Evolutionary conservation across 78 protist species (phyloP).

Genomic region (Dictyostelium citrinum): DNA sequence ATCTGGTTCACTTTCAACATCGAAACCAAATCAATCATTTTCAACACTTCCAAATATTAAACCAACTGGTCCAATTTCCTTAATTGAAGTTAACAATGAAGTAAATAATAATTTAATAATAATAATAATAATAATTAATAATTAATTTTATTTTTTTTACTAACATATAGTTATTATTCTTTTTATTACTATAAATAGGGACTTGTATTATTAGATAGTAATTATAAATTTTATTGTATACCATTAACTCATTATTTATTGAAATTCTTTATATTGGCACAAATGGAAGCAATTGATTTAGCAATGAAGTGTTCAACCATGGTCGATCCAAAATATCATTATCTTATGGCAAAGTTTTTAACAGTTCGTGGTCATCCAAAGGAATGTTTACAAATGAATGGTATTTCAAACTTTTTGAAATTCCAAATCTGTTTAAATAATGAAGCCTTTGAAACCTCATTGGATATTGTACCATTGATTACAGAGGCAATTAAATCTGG

Average conservation of each 20-base stretch:
- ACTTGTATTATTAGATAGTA: slow-evolving; percentile 19
- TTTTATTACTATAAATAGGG: not conserved
- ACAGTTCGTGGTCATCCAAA: slow-evolving; percentile 65
- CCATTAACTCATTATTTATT: slow-evolving; percentile 69
- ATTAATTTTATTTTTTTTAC: not conserved
- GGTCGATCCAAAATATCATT: slow-evolving; percentile 73
- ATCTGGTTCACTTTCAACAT: slow-evolving; percentile 35
- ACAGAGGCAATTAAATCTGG: slow-evolving; percentile 9
- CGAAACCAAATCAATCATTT: slow-evolving; percentile 57
- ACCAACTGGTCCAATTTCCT: slow-evolving; percentile 27
- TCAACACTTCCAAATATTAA: slow-evolving; percentile 33
- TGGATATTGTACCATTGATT: slow-evolving; percentile 33
- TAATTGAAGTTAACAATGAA: slow-evolving; percentile 57
- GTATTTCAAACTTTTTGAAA: slow-evolving; percentile 56
- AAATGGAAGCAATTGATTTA: slow-evolving; percentile 33
- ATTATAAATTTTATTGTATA: slow-evolving; percentile 46
- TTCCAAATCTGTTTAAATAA: slow-evolving; percentile 45
- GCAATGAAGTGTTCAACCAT: slow-evolving; percentile 64
- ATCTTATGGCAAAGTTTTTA: slow-evolving; percentile 54
- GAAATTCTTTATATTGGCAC: slow-evolving; percentile 51
- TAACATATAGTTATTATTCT: not conserved
- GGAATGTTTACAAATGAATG: slow-evolving; percentile 25
- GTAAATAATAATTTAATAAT: not conserved
- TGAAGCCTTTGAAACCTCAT: slow-evolving; percentile 12
- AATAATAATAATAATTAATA: not conserved